phyloP scores from a whole-genome alignment of 768 basidiomycete species.

The Chiua virens region DNA sequence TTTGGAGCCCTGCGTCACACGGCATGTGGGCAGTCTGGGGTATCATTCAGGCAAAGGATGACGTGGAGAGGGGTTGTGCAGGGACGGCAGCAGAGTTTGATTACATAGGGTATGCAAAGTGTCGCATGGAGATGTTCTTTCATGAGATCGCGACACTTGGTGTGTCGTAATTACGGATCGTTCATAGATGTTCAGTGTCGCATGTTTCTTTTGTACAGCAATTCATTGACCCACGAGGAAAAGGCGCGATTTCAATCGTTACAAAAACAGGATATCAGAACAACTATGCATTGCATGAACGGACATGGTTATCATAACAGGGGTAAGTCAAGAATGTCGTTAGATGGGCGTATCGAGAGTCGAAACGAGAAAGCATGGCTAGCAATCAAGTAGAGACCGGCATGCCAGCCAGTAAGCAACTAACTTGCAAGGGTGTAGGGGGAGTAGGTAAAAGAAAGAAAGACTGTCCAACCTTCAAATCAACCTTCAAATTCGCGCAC shows the following conservation, averaged over 20 bases:
- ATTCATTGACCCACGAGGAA: constrained; percentile 12
- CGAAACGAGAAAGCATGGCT: constrained; percentile 19
- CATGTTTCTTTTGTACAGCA: not conserved
- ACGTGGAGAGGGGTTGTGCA: constrained; percentile 52
- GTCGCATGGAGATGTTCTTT: constrained; percentile 65
- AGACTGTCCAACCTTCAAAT: constrained; percentile 46
- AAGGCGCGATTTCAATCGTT: constrained; percentile 39
- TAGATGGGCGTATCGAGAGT: constrained; percentile 27
- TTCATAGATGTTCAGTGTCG: not conserved
- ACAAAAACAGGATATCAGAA: constrained; percentile 45
- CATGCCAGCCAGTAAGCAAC: constrained; percentile 6
- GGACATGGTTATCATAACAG: constrained; percentile 43
- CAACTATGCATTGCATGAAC: constrained; percentile 20
- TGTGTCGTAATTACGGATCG: constrained; percentile 12
- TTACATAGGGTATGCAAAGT: constrained; percentile 79
- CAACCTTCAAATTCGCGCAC: constrained; percentile 34
- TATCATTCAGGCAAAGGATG: constrained; percentile 83
- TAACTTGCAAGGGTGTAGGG: constrained; percentile 5
- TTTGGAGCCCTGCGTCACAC: constrained; percentile 90
- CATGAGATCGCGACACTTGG: constrained; percentile 52
- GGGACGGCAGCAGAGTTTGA: constrained; percentile 75
- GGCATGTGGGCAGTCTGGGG: constrained; percentile 97
- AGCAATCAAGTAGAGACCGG: constrained; percentile 9
- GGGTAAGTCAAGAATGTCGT: constrained; percentile 37
- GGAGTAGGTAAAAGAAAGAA: constrained; percentile 19